Evolutionary conservation across 106 monocot species (phyloP), one percentile per base, ranked within the genome.

Genomic region (Allium fistulosum): DNA sequence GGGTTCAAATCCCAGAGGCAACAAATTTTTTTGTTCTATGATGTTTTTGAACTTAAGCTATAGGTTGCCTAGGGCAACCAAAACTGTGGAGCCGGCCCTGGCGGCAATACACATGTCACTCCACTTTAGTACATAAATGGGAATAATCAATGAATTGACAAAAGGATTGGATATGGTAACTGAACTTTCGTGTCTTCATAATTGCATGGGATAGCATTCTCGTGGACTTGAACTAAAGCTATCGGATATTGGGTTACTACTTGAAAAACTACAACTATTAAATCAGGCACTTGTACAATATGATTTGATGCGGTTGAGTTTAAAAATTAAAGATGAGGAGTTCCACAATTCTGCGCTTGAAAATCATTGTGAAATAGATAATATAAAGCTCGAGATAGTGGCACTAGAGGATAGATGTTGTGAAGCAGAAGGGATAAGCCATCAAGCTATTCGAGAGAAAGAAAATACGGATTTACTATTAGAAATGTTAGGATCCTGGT

Each of bases 361-460:
- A 74, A 87, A 79, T 27, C 84, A 90, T 69, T 94, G 87, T 80
- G 90, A 94, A 72, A 68, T 90, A 76, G 94, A 94, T 75, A 82
- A 82, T 66, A 76, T 94, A 73, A 90, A 81, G 52, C 84, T 94
- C 82, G 87, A 90, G 17, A 71, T 94, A 57, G 72, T 66, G 59
- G 66, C 65, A 61, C 58, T 84, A 64, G 87, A 90, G 64, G 78
- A 90, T 75, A 90, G 76, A 61, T 82, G 79, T 51, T 74, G 65
- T 72, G 82, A 87, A 71, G 77, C 81, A 61, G 90, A 91, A 46
- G 79, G 74, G 17, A 78, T 79, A 12, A 70, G 74, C 18, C 66
- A 81, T 5, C 75, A 87, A 56, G 55, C 65, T 65, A 69, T 66
- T 69, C 59, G 63, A 57, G 86, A 82, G 53, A 81, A 84, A 68